Base-by-base conservation (phyloP, 768 basidiomycete genomes). In the Boletus subparvulus region DNA sequence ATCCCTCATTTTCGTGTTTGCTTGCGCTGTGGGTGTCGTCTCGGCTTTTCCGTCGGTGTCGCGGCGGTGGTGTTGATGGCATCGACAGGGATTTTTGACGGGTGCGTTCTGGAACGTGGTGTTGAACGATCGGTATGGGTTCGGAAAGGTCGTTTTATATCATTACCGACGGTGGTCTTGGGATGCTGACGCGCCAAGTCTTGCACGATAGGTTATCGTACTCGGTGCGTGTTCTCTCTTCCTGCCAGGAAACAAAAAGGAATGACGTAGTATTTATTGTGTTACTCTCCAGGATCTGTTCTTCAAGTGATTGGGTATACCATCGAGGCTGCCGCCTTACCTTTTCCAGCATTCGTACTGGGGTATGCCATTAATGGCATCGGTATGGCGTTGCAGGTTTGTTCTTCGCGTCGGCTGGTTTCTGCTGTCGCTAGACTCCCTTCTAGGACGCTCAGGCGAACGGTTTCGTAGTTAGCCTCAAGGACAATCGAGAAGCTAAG, bases 391-490 rank as follows among this genome's bases (percentile, higher is more conserved):
- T 46, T 79, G 21, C 75, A 78, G 73, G 86, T 83, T 55, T 42
- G 66, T 48, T 50, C 9, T 17, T 12, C 26, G 41, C 14, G 2
- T 26, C 10, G n/a, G 4, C 12, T 32, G 9, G 36, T 45, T 16
- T 26, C 12, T 41, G 10, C 14, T n/a, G 16, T 26, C 19, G 48
- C 33, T 32, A 17, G 17, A 37, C 32, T 6, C 30, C 28, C 32
- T 52, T 50, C 30, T 14, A 80, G 74, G 77, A 82, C 48, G 77
- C 80, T 17, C 80, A 80, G 61, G 75, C 75, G 14, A 83, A 81
- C 53, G 76, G 77, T 3, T 76, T 78, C 32, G 72, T 77, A 3
- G 75, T 77, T 0, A 70, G 75, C 24, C 61, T 82, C 17, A 74
- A 74, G 6, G 70, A 70, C 16, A 70, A 76, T 43, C 67, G 73